phyloP scores from a whole-genome alignment of 2,329 filamentous ascomycete species.

The Triangularia verruculosa region DNA sequence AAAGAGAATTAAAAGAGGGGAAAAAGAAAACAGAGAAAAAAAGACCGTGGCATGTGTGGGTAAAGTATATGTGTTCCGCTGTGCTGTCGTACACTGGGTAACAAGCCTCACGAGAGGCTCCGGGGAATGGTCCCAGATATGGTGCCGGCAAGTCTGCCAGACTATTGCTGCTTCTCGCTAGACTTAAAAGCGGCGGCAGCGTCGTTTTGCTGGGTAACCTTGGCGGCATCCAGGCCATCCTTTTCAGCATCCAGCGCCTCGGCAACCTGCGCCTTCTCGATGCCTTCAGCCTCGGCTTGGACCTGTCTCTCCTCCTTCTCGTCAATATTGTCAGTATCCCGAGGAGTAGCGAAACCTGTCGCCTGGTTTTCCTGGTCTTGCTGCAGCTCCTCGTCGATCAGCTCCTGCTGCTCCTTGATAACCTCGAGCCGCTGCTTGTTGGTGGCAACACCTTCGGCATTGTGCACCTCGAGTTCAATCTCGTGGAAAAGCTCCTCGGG shows the following conservation, averaged over 20 bases:
- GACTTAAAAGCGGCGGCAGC: slow-evolving; percentile 27
- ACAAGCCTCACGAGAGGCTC: background rate
- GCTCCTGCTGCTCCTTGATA: slow-evolving; percentile 94
- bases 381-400: slow-evolving; percentile 95
- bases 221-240: slow-evolving; percentile 46
- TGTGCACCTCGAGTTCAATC: slow-evolving; percentile 97
- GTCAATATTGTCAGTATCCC: slow-evolving; percentile 89
- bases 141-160: background rate
- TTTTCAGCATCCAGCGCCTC: slow-evolving; percentile 57
- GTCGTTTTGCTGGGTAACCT: slow-evolving; percentile 41
- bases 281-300: slow-evolving; percentile 45
- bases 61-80: background rate
- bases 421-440: slow-evolving; percentile 99
- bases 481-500: slow-evolving; percentile 99
- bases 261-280: slow-evolving; percentile 47
- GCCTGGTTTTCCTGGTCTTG: slow-evolving; percentile 80
- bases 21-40: background rate
- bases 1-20: background rate
- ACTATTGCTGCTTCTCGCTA: slow-evolving; percentile 33
- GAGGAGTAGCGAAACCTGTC: slow-evolving; percentile 69
- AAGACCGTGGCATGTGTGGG: background rate
- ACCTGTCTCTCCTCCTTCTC: slow-evolving; percentile 76
- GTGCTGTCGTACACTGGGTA: background rate
- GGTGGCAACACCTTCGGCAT: slow-evolving; percentile 91
- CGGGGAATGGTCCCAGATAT: background rate